Evolutionary conservation across 305 asterid species (phyloP).

Genomic region (Monarda citriodora): DNA sequence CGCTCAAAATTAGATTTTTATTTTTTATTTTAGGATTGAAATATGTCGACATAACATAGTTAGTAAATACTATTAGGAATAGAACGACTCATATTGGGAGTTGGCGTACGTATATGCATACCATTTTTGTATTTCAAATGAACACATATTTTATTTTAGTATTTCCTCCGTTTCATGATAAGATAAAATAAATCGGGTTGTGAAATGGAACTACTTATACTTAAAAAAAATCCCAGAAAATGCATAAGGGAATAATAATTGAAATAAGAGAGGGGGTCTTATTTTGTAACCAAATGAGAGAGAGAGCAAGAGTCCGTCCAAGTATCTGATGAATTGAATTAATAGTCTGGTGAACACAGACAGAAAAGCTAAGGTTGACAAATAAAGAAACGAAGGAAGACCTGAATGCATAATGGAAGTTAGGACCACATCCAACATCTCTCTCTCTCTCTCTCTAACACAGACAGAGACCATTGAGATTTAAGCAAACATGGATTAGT

Average conservation of each 20-base stretch:
- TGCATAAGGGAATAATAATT: constrained; percentile 3
- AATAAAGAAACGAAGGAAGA: constrained; percentile 29
- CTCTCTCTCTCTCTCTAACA: constrained; percentile 10
- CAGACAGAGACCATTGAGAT: constrained; percentile 29
- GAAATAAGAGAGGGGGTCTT: constrained; percentile 11
- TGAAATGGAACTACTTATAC: too few relatives aligned
- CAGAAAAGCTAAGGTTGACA: constrained; percentile 10
- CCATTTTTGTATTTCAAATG: too few relatives aligned
- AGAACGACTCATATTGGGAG: too few relatives aligned
- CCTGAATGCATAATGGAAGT: constrained; percentile 31
- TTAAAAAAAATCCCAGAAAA: background rate
- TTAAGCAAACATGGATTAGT: constrained; percentile 27
- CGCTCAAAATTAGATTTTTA: too few relatives aligned
- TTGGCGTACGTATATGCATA: too few relatives aligned
- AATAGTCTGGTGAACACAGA: constrained; percentile 29
- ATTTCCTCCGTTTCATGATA: too few relatives aligned
- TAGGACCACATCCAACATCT: constrained; percentile 41
- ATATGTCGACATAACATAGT: too few relatives aligned
- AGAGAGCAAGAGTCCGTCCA: constrained; percentile 16
- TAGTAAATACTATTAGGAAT: too few relatives aligned
- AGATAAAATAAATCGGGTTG: background rate
- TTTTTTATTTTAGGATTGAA: too few relatives aligned
- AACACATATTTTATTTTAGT: too few relatives aligned
- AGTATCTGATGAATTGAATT: constrained; percentile 36
- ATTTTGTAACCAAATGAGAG: constrained; percentile 6